Base-by-base conservation (phyloP, 2,329 filamentous ascomycete species). In the Pseudogymnoascus sp. region DNA sequence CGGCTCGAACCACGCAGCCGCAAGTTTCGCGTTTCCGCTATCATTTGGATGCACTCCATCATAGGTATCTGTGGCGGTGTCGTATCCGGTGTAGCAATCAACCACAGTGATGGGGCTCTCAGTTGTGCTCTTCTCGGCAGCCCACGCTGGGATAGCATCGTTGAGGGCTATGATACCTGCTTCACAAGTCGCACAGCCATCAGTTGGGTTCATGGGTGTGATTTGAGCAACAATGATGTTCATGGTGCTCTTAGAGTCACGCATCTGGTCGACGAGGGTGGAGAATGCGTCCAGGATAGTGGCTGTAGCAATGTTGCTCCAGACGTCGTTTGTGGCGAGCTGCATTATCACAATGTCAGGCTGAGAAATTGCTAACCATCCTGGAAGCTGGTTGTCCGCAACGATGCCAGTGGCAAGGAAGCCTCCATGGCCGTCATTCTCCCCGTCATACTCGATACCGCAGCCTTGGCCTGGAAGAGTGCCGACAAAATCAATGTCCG, bases 261-360 rank as follows among this genome's bases (percentile, higher is more conserved):
- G 67, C 75, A 79, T 79, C 63, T 77, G 72, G 2, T 67, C 68
- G 1, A 78, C 68, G 20, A 79, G 64, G 4, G 67, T 72, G 8
- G 70, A 68, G 63, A 74, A 77, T 1, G 76, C 73, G 3, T 64
- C 66, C 22, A 76, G 61, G 15, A 76, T 75, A 8, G 72, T 69
- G n/a, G 64, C 63, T 0, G 71, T 62, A 22, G 68, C 69, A 58
- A 72, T 69, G 59, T 70, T 71, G 22, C 70, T 69, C 67, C 74
- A 73, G 2, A 76, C 70, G 62, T 78, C 77, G 69, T 77, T 76
- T 11, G 75, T 76, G 4, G 75, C 75, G 1, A 79, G 68, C 63
- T 78, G 75, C 75, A 78, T 76, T 68, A 77, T 69, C 47, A 78
- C 72, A n/a, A 78, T 68, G 62, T 78, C 75, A 0, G 76, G 75